Conservation (phyloP, 345 rosid genomes). For the Aegle marmelos region DNA sequence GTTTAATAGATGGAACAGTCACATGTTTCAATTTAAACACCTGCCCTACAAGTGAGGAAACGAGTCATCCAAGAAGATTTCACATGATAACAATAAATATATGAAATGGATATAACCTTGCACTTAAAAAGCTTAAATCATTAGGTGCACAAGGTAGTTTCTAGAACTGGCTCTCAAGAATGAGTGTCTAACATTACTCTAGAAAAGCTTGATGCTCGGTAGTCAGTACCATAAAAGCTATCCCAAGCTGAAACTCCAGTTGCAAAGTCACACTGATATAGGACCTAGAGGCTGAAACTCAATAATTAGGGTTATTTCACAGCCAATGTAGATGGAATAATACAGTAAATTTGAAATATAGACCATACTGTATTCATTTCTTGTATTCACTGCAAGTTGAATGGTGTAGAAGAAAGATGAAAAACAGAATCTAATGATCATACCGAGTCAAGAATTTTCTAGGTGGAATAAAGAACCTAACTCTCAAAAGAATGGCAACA, state of each 20-base stretch:
- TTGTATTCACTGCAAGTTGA: background rate
- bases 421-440: background rate
- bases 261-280: background rate
- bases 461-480: background rate
- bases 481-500: background rate
- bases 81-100: background rate
- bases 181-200: background rate
- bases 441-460: background rate
- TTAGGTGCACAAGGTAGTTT: background rate
- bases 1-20: background rate
- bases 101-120: background rate
- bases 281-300: background rate
- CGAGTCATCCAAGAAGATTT: background rate
- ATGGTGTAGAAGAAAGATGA: background rate
- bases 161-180: background rate
- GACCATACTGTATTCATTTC: background rate
- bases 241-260: background rate
- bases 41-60: background rate
- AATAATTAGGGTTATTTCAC: background rate
- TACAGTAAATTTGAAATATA: background rate
- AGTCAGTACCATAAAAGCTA: background rate
- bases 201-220: background rate
- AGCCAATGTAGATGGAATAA: background rate
- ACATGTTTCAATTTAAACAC: background rate
- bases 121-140: background rate